Percentiles rank a stretch among this genome's conserved stretches.
These are phyloP conservation scores for Tetracladium maxilliforme DNA, from an alignment of 2,329 filamentous ascomycete species.

Conservation along the genomic window DNA sequence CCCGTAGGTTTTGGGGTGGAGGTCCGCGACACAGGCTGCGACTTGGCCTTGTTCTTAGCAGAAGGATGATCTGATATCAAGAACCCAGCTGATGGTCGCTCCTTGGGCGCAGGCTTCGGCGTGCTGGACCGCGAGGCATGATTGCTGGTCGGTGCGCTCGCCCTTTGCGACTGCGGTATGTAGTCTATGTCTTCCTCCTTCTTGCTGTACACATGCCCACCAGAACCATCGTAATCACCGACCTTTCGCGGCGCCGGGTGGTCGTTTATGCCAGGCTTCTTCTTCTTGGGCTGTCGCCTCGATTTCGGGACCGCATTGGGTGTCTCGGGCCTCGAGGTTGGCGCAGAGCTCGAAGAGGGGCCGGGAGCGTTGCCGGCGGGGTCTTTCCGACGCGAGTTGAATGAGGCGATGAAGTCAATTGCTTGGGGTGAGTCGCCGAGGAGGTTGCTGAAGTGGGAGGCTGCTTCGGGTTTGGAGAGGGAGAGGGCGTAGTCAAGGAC, in stretches of 20 bases:
- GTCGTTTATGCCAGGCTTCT: slow-evolving; percentile 45
- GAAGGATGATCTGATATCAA: slow-evolving; percentile 63
- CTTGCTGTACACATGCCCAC: slow-evolving; percentile 61
- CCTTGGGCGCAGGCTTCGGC: slow-evolving; percentile 31
- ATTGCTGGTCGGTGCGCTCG: slow-evolving; percentile 21
- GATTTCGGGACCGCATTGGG: slow-evolving; percentile 33
- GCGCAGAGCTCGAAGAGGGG: slow-evolving; percentile 3
- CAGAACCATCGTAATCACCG: slow-evolving; percentile 42
- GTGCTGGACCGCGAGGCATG: slow-evolving; percentile 20
- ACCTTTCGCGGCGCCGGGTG: slow-evolving; percentile 48
- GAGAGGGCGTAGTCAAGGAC: slow-evolving; percentile 69
- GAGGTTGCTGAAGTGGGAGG: slow-evolving; percentile 74
- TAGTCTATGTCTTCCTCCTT: slow-evolving; percentile 58
- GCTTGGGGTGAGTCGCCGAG: slow-evolving; percentile 72
- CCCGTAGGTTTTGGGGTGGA: slow-evolving; percentile 31
- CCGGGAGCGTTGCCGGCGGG: slow-evolving; percentile 3
- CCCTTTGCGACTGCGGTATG: slow-evolving; percentile 34
- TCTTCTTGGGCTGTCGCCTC: slow-evolving; percentile 36
- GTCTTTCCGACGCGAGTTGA: slow-evolving; percentile 50
- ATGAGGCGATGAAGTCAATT: slow-evolving; percentile 56
- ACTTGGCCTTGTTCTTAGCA: slow-evolving; percentile 33
- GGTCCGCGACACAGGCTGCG: slow-evolving; percentile 30
- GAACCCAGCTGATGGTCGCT: slow-evolving; percentile 56
- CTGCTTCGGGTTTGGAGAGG: slow-evolving; percentile 63
- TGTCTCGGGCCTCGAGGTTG: slow-evolving; percentile 4